Evolutionary conservation across 2,329 filamentous ascomycete species (phyloP), one percentile per base, ranked within the genome.

Genomic region (Sclerotiophoma versabilis): DNA sequence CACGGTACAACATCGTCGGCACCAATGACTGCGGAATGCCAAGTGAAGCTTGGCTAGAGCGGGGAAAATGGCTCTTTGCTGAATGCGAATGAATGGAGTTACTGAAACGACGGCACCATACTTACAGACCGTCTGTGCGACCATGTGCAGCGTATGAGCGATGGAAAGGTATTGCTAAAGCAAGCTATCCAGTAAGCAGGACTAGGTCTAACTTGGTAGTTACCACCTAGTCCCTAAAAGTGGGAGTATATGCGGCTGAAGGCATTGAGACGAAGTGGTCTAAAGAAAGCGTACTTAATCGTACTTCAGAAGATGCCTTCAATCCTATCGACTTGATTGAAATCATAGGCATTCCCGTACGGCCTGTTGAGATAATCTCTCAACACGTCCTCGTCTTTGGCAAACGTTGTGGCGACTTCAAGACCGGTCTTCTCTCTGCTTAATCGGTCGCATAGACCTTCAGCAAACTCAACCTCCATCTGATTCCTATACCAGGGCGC

Each of bases 331-430:
- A 54, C 48, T 69, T 87, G 84, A 49, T 81, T 73, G 63, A 87
- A 87, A 65, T 87, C 80, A 72, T 87, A 87, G 17, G 80, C 82
- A 65, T 87, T 87, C 0, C 84, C 85, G 65, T 84, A 87, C 1
- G 78, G 81, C 49, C 84, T 70, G 39, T 84, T 77, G 58, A 87
- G 59, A 65, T 87, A 87, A 0, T 72, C 71, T 33, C 71, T 67
- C 48, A 79, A 49, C 2, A 79, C 76, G 36, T 80, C 72, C 27
- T 80, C 71, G 25, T 73, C 75, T 1, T 66, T 56, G 3, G 81
- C 68, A 76, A 80, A 87, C 25, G 81, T 74, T 0, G 81, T 81
- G 0, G 80, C 81, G 9, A 85, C 72, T 25, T 85, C 75, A 14
- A 87, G 59, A 0, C 76, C 51, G 67, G 57, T 41, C 68, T 71